A percentile compares a stretch with the other conserved stretches of the same genome.
Conservation (phyloP, 129 eudicot species). For the Pittosporum tobira region DNA sequence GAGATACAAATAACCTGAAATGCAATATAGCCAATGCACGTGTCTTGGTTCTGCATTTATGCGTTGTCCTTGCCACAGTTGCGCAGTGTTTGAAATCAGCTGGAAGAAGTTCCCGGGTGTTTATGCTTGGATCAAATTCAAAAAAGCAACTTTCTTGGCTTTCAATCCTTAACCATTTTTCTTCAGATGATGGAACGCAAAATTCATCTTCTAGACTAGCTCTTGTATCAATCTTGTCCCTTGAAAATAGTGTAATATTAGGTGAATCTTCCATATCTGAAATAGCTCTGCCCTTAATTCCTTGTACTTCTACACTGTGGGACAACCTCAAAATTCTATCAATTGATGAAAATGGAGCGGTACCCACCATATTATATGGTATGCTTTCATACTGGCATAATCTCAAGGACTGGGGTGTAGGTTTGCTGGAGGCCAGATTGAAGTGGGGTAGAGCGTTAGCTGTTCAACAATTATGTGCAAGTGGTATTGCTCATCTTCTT, state of each 20-base stretch:
- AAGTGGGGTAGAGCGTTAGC: conserved; percentile 93
- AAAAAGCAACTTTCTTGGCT: conserved; percentile 80
- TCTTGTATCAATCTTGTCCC: conserved; percentile 72
- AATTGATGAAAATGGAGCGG: conserved; percentile 32
- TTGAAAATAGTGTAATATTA: conserved; percentile 46
- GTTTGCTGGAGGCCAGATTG: conserved; percentile 69
- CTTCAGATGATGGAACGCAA: conserved; percentile 58
- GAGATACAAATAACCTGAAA: conserved; percentile 48
- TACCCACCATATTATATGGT: conserved; percentile 16
- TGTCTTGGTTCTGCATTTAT: conserved; percentile 53
- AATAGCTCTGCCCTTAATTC: conserved; percentile 84
- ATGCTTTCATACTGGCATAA: conserved; percentile 83
- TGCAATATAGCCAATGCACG: conserved; percentile 43
- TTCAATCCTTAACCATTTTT: conserved; percentile 70
- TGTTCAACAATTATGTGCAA: conserved; percentile 90
- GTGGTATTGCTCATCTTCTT: conserved; percentile 87
- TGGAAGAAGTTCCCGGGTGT: conserved; percentile 76
- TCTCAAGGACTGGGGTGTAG: conserved; percentile 74
- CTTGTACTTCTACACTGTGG: conserved; percentile 78
- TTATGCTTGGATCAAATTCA: conserved; percentile 70
- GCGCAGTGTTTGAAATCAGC: conserved; percentile 71
- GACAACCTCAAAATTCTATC: conserved; percentile 54
- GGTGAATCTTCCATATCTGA: conserved; percentile 53
- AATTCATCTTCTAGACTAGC: conserved; percentile 89
- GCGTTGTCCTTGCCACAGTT: conserved; percentile 62